Percentiles rank a stretch among this genome's conserved stretches.
These are phyloP conservation scores for Achlya hypogyna DNA, from an alignment of 352 stramenopile species.

Conservation along the genomic window DNA sequence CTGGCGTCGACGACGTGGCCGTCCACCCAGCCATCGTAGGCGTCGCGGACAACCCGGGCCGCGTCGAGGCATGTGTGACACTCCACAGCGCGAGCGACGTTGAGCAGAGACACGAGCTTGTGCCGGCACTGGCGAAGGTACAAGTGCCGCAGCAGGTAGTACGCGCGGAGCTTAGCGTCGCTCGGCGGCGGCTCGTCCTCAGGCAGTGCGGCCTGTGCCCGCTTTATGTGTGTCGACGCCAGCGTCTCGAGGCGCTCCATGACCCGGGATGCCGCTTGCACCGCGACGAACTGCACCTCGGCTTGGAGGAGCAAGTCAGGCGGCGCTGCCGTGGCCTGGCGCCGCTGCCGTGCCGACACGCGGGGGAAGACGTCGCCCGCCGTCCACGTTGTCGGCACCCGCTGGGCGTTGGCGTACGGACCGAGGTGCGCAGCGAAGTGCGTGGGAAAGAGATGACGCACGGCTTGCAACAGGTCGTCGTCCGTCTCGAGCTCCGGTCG, in stretches of 20 bases:
- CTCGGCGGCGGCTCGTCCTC: neutral
- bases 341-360: neutral
- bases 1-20: slow-evolving; percentile 26
- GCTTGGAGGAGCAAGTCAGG: slow-evolving; percentile 13
- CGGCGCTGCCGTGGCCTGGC: neutral
- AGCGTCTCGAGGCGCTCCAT: slow-evolving; percentile 30
- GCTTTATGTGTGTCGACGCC: slow-evolving; percentile 29
- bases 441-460: slow-evolving; percentile 9
- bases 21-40: slow-evolving; percentile 42
- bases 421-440: neutral
- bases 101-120: neutral
- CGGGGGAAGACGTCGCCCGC: neutral
- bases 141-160: slow-evolving; percentile 36
- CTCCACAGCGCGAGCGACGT: neutral
- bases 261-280: neutral
- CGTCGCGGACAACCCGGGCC: neutral
- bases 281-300: slow-evolving; percentile 4
- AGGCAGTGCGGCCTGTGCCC: slow-evolving; percentile 12
- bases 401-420: neutral
- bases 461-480: neutral
- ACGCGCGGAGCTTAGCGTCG: slow-evolving; percentile 10
- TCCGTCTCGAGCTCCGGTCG: neutral
- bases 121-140: slow-evolving; percentile 26
- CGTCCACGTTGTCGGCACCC: neutral
- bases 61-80: neutral